Evolutionary conservation across 148 eudicot genomes (phyloP), one percentile per base, ranked within the genome.

Genomic region (Cornus suecica): DNA sequence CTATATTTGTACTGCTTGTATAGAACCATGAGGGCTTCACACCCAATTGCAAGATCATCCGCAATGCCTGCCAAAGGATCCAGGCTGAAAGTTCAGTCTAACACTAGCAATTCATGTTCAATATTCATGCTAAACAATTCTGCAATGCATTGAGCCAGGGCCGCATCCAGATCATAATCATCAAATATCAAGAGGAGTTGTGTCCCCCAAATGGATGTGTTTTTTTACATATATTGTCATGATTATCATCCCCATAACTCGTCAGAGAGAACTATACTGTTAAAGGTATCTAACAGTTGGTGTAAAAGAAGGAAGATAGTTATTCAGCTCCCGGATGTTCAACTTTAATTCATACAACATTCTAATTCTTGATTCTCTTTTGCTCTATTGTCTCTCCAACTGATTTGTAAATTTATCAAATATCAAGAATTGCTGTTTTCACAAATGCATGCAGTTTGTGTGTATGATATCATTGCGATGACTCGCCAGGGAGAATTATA

Each of bases 11-110:
- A 78, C 84, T 74, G 65, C 76, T 80, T 74, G 90, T 86, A 75
- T 90, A 86, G 79, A 95, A 93, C 99, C 99, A 95, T 18, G 92
- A 87, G 60, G 94, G 94, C 78, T 91, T 93, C 79, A 95, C 94
- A 65, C 99, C 99, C 67, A 89, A 81, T 80, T 95, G 99, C 88
- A 95, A 82, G 83, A 95, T 87, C 94, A 91, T 88, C 66, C 97
- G 90, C 81, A 95, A 83, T 68, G 97, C 99, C 99, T 95, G 71
- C 65, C 70, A 52, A 77, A 23, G 41, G 62, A 70, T 74, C 20
- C 79, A 58, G 31, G 37, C 67, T 26, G 65, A 68, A 60, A 65
- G 41, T 66, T 68, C 51, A 80, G 63, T 32, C 20, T 42, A 64
- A 65, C 66, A 31, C 29, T 3, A 29, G 10, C 24, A 24, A 58